Evolutionary conservation across 2,329 filamentous ascomycete species (phyloP), one percentile per base, ranked within the genome.

Genomic region (Camillea tinctor): DNA sequence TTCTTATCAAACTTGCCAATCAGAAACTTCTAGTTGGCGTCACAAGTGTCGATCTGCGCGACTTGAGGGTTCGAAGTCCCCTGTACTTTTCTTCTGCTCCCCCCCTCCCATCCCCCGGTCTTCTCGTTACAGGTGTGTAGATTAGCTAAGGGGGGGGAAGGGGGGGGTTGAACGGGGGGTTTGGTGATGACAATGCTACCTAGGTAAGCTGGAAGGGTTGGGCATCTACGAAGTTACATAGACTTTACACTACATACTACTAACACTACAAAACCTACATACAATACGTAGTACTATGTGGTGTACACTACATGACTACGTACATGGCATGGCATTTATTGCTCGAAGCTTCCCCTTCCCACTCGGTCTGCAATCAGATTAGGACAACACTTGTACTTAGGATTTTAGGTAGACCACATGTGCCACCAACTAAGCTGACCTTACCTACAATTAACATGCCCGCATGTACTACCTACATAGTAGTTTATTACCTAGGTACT

Each of bases 21-120:
- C 63, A 67, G 22, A 54, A 55, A 51, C 54, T 19, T 50, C 53
- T 22, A 44, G 61, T 61, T 64, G 63, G 65, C 62, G 63, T 65
- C 57, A 56, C 57, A 64, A n/a, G 57, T 56, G 52, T 62, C 57
- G 64, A 65, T 67, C 63, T 56, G 61, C 61, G 60, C 59, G 56
- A 64, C 63, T 55, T 20, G 59, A 57, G 51, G 57, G 36, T 40
- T 19, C 30, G n/a, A 23, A 20, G 26, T 17, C 36, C 36, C 19
- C 17, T 21, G 22, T 40, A 9, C 26, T 36, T 20, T 21, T 7
- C 23, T 15, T n/a, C n/a, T 17, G 15, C 26, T 30, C 26, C 7
- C 6, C 11, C 23, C 11, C 22, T 19, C 15, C 30, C n/a, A n/a
- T n/a, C 19, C n/a, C 52, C 8, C 21, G 52, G 6, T 3, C 17